Evolutionary conservation across 2,329 filamentous ascomycete species (phyloP).

Genomic region (Ophiobolus disseminans): DNA sequence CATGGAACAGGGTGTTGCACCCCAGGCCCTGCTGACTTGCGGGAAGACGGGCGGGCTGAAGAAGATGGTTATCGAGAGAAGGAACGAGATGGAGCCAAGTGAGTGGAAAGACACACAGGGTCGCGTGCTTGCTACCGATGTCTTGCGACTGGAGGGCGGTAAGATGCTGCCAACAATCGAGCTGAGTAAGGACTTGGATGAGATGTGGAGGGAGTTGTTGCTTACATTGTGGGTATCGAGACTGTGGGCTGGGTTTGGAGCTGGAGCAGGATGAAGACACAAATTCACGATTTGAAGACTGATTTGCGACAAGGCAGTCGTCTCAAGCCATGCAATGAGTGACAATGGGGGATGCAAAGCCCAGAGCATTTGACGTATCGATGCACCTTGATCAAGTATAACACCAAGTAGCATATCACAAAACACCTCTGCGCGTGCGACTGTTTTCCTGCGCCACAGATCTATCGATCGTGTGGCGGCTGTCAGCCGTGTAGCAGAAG

Average conservation of each 20-base stretch:
- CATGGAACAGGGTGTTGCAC: conserved; percentile 13
- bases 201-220: conserved; percentile 33
- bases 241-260: conserved; percentile 34
- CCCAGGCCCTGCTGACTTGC: conserved; percentile 26
- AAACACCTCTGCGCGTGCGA: too few species aligned
- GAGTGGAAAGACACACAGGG: conserved; percentile 34
- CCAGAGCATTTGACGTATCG: too few species aligned
- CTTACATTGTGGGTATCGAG: conserved; percentile 31
- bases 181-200: conserved; percentile 24
- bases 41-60: conserved; percentile 26
- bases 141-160: conserved; percentile 20
- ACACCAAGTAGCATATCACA: too few species aligned
- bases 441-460: too few species aligned
- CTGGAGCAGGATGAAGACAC: conserved; percentile 9
- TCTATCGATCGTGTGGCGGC: neutral
- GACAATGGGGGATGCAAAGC: too few species aligned
- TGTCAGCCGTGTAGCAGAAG: neutral
- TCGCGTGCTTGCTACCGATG: conserved; percentile 28
- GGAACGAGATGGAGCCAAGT: conserved; percentile 22
- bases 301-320: too few species aligned
- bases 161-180: conserved; percentile 33
- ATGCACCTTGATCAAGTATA: too few species aligned
- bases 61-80: conserved; percentile 9
- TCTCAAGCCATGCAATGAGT: too few species aligned
- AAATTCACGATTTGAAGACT: too few species aligned